Conservation (phyloP, 2,329 filamentous ascomycete species). For the Colletotrichum phormii region DNA sequence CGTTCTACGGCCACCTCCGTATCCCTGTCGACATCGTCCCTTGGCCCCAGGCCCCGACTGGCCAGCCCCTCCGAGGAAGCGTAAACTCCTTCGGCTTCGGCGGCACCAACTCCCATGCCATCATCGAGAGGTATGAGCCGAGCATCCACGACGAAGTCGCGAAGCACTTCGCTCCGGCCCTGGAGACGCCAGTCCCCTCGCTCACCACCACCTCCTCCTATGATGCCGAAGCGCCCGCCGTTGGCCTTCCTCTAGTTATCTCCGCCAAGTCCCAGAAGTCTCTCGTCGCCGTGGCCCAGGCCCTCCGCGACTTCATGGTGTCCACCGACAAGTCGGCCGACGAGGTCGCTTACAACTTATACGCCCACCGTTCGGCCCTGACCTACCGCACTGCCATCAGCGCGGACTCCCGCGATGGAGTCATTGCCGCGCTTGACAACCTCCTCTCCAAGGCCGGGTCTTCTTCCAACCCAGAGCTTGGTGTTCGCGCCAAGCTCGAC, state of each 20-base stretch:
- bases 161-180: slow-evolving; percentile 13
- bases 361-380: slow-evolving; percentile 25
- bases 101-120: slow-evolving; percentile 39
- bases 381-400: slow-evolving; percentile 26
- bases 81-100: slow-evolving; percentile 41
- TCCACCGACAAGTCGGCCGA: slow-evolving; percentile 5
- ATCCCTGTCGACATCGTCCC: slow-evolving; percentile 42
- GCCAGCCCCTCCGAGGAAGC: slow-evolving; percentile 39
- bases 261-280: slow-evolving; percentile 36
- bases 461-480: slow-evolving; percentile 26
- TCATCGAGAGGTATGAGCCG: slow-evolving; percentile 37
- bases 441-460: slow-evolving; percentile 28
- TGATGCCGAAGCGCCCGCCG: not conserved
- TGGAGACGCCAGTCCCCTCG: not conserved
- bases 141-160: slow-evolving; percentile 29
- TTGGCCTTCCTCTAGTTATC: slow-evolving; percentile 23
- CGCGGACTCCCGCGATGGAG: slow-evolving; percentile 10
- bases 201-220: not conserved
- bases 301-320: slow-evolving; percentile 27
- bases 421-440: slow-evolving; percentile 13
- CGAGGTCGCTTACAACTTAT: slow-evolving; percentile 28
- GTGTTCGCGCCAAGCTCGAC: slow-evolving; percentile 30
- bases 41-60: slow-evolving; percentile 42
- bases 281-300: slow-evolving; percentile 18
- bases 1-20: slow-evolving; percentile 39